phyloP scores from a whole-genome alignment of 352 stramenopile genomes.

The Globisporangium emineosum region DNA sequence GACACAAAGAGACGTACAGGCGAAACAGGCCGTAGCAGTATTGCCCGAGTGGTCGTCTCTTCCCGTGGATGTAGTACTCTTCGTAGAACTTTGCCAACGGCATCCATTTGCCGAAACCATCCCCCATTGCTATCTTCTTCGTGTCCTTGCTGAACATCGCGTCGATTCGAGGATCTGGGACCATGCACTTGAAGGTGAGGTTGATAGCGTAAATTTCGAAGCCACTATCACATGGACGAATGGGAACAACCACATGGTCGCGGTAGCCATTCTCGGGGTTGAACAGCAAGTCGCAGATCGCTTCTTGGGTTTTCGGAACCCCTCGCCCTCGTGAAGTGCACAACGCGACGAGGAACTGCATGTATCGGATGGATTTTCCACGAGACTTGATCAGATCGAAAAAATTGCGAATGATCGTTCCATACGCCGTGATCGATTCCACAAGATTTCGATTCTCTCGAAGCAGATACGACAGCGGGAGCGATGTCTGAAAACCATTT shows the following conservation, averaged over 20 bases:
- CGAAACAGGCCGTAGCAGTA: slow-evolving; percentile 75
- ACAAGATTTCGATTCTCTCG: slow-evolving; percentile 70
- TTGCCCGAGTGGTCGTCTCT: slow-evolving; percentile 44
- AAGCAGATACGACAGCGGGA: slow-evolving; percentile 63
- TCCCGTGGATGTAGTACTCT: slow-evolving; percentile 52
- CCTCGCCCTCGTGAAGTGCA: slow-evolving; percentile 58
- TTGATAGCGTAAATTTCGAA: slow-evolving; percentile 53
- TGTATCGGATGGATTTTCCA: slow-evolving; percentile 66
- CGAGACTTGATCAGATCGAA: slow-evolving; percentile 70
- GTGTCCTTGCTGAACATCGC: slow-evolving; percentile 32
- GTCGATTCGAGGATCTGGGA: slow-evolving; percentile 30
- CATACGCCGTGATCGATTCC: slow-evolving; percentile 66
- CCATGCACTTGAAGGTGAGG: slow-evolving; percentile 15
- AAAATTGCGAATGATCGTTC: slow-evolving; percentile 58
- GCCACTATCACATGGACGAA: slow-evolving; percentile 34
- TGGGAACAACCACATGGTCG: slow-evolving; percentile 52
- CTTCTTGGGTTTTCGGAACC: slow-evolving; percentile 69
- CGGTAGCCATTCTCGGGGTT: slow-evolving; percentile 51
- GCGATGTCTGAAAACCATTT: slow-evolving; percentile 67
- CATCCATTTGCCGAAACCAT: slow-evolving; percentile 35
- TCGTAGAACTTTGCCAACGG: slow-evolving; percentile 50
- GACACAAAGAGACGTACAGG: slow-evolving; percentile 63
- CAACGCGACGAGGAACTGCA: slow-evolving; percentile 72
- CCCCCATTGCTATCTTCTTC: slow-evolving; percentile 8
- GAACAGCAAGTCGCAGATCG: slow-evolving; percentile 70